phyloP scores from a whole-genome alignment of 1,284 basidiomycete genomes.

The Erythrobasidium hasegawianum region DNA sequence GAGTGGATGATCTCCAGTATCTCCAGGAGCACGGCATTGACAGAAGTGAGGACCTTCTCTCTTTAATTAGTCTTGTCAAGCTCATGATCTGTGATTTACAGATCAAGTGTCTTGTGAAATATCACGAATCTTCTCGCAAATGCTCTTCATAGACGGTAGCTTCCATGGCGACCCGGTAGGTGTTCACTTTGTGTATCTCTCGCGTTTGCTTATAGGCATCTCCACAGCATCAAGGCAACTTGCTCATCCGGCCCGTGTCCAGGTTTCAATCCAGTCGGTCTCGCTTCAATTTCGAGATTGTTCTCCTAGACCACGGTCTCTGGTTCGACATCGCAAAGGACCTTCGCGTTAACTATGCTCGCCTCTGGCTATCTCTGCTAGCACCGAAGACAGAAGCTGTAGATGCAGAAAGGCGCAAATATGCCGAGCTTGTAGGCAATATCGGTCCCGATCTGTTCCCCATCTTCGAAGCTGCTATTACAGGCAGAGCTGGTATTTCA shows the following conservation, averaged over 20 bases:
- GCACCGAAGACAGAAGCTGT: slow-evolving; percentile 63
- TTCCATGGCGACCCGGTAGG: slow-evolving; percentile 62
- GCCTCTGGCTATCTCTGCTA: slow-evolving; percentile 80
- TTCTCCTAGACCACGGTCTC: slow-evolving; percentile 82
- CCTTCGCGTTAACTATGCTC: slow-evolving; percentile 63
- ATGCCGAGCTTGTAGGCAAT: slow-evolving; percentile 79
- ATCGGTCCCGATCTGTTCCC: slow-evolving; percentile 68
- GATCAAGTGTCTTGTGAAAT: slow-evolving; percentile 44
- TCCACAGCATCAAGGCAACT: slow-evolving; percentile 61
- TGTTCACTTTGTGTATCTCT: not conserved
- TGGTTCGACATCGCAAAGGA: slow-evolving; percentile 83
- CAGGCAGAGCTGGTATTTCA: slow-evolving; percentile 54
- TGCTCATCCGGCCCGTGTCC: slow-evolving; percentile 70
- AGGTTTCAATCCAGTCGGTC: slow-evolving; percentile 62
- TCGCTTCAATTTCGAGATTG: slow-evolving; percentile 90
- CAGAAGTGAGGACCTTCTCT: slow-evolving; percentile 62
- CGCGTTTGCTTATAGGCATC: not conserved
- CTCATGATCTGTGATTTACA: not conserved
- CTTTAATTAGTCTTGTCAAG: not conserved
- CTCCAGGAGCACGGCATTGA: slow-evolving; percentile 81
- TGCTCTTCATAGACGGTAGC: slow-evolving; percentile 93
- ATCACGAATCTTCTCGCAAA: slow-evolving; percentile 73
- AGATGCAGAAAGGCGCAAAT: slow-evolving; percentile 67
- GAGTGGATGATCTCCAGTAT: slow-evolving; percentile 85
- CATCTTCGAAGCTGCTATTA: slow-evolving; percentile 79